Evolutionary conservation across 345 rosid species (phyloP), one percentile per base, ranked within the genome.

Genomic region (Eucalyptus grandis): DNA sequence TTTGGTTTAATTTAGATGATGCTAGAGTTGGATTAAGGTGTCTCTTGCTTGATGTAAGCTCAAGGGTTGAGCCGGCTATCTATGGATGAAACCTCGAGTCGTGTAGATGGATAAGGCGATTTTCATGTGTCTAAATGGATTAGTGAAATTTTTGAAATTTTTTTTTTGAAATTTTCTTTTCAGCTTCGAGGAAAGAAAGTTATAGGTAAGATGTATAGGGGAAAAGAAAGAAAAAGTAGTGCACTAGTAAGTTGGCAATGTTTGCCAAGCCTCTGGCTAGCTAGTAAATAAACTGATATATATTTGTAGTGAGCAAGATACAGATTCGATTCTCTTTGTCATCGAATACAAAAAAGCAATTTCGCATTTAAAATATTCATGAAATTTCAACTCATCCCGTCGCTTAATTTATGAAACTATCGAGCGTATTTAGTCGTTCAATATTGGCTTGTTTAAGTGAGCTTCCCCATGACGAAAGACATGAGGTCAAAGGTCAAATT

Each of bases 21-120:
- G 22, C 5, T 0, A 34, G 3, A 9, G 19, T 1, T 2, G 22
- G 22, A 67, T 4, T 9, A 4, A 31, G 7, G 40, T 16, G 6
- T 16, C 43, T 30, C 9, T 30, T 30, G 40, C 21, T 67, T 15
- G 77, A 3, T 8, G 77, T 14, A 7, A 65, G 40, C 21, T n/a
- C 11, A 6, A 67, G 19, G 80, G 43, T 31, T 1, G 6, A 17
- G 22, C 4, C 0, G 22, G 22, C 40, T 16, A 67, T 67, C 1
- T 16, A 67, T 5, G 22, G 80, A 17, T 31, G 80, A 15, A 67
- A 16, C 43, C 22, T 67, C 22, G 6, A 67, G 80, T 7, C 0
- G 40, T 67, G 80, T 2, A 31, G 9, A 65, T n/a, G 37, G 72
- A n/a, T 14, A n/a, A n/a, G 37, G 77, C 0, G 21, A 65, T 65